A percentile compares a stretch with the other conserved stretches of the same genome.
Evolutionary conservation across 306 rosid genomes (phyloP).

Genomic region (Cicer bijugum): DNA sequence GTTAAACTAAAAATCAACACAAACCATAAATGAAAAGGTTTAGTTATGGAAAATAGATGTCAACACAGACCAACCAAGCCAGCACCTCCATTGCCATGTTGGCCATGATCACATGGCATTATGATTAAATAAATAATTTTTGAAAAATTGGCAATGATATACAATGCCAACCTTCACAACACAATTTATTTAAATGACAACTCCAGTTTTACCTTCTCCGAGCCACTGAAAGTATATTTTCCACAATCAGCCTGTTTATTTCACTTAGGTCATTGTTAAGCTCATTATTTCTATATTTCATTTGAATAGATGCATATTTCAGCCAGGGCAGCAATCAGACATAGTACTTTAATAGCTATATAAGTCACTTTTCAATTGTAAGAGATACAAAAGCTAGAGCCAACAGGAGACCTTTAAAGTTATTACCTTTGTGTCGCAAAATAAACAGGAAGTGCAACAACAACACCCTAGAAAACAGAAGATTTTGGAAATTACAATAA

Average conservation of each 20-base stretch:
- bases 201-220: slow-evolving; percentile 36
- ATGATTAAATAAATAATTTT: not conserved
- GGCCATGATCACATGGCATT: not conserved
- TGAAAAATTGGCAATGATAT: slow-evolving; percentile 21
- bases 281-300: too few species aligned
- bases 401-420: slow-evolving; percentile 28
- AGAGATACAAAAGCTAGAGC: slow-evolving; percentile 33
- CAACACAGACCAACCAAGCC: slow-evolving; percentile 6
- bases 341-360: slow-evolving; percentile 24
- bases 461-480: slow-evolving; percentile 74
- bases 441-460: slow-evolving; percentile 96
- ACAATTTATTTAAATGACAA: slow-evolving; percentile 30
- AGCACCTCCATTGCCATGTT: slow-evolving; percentile 5
- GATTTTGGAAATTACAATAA: slow-evolving; percentile 35
- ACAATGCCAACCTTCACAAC: slow-evolving; percentile 10
- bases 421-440: slow-evolving; percentile 92
- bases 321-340: slow-evolving; percentile 3
- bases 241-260: slow-evolving; percentile 22
- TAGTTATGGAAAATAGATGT: not conserved
- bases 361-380: slow-evolving; percentile 30
- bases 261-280: slow-evolving; percentile 32
- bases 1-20: not conserved
- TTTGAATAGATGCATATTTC: not conserved
- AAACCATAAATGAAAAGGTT: slow-evolving; percentile 34
- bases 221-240: slow-evolving; percentile 34